Evolutionary conservation across 352 stramenopile genomes (phyloP).

Genomic region (Phytophthora capsici): DNA sequence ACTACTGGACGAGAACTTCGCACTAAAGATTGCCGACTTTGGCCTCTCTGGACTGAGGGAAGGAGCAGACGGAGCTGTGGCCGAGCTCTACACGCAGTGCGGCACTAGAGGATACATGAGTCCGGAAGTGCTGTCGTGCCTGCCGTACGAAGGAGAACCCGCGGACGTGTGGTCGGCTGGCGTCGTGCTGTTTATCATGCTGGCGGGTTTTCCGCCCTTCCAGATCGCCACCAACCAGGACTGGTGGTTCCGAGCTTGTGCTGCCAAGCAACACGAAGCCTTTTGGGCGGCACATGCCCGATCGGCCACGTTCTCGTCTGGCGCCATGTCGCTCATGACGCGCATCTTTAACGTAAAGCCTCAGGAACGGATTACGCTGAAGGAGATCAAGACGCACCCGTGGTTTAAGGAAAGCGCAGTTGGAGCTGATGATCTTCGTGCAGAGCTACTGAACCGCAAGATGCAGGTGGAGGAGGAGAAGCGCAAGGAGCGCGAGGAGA

Average conservation of each 20-base stretch:
- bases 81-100: constrained; percentile 88
- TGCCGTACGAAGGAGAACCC: constrained; percentile 85
- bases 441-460: constrained; percentile 68
- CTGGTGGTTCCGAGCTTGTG: constrained; percentile 90
- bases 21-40: constrained; percentile 96
- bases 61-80: constrained; percentile 59
- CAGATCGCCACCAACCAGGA: constrained; percentile 88
- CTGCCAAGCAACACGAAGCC: constrained; percentile 73
- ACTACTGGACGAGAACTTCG: constrained; percentile 83
- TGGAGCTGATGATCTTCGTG: constrained; percentile 45
- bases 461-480: constrained; percentile 75
- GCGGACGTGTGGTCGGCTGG: constrained; percentile 93
- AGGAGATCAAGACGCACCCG: constrained; percentile 78
- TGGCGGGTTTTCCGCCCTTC: constrained; percentile 93
- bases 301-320: constrained; percentile 73
- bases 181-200: constrained; percentile 94
- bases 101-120: constrained; percentile 94
- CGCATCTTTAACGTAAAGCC: constrained; percentile 77
- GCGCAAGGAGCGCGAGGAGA: constrained; percentile 68
- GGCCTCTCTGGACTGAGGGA: constrained; percentile 92
- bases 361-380: constrained; percentile 76
- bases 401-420: constrained; percentile 68
- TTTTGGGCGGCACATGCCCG: constrained; percentile 83
- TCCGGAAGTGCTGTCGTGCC: constrained; percentile 88
- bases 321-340: constrained; percentile 75